Base-by-base conservation (phyloP, 2,329 filamentous ascomycete species). In the Cladosporium velox region DNA sequence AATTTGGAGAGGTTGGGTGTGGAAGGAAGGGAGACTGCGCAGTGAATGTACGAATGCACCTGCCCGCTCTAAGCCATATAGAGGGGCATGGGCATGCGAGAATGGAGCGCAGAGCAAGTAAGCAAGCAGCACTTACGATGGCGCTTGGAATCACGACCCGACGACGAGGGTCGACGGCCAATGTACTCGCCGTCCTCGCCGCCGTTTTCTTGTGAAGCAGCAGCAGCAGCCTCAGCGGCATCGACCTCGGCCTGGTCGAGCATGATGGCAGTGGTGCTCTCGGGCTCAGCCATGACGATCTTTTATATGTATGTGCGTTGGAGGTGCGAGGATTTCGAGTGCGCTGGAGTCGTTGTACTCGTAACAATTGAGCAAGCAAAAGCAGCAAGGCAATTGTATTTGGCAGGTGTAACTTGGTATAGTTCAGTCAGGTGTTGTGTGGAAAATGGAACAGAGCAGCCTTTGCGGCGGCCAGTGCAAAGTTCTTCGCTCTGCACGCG, bases 141-240 rank as follows among this genome's bases (percentile, higher is more conserved):
- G 65, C 75, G 68, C 68, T 77, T 77, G 21, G 73, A 75, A 49
- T 76, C 74, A 67, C 75, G 60, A 10, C 74, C 74, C 21, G 72
- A 72, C 18, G 72, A 69, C 51, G 73, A 75, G 12, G 72, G 74
- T 21, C 74, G 62, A 62, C 75, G 68, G 47, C 74, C 74, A 62
- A 76, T 69, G 64, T 75, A 75, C 8, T 73, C 72, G 41, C 70
- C 68, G 15, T 67, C 68, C 24, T 67, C 71, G 35, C 70, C 70
- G 24, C 66, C 72, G 52, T 75, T 70, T 15, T 75, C 70, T 64
- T 74, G 67, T 24, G 69, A 68, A 69, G 41, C 61, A 15, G 34
- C 15, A 21, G 41, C 32, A 4, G 61, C 69, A 28, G 67, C 69
- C 28, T 67, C 70, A 21, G 72, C 71, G 12, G 68, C 73, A 47